Conservation (phyloP, 352 stramenopile species). For the Elongisporangium anandrum region DNA sequence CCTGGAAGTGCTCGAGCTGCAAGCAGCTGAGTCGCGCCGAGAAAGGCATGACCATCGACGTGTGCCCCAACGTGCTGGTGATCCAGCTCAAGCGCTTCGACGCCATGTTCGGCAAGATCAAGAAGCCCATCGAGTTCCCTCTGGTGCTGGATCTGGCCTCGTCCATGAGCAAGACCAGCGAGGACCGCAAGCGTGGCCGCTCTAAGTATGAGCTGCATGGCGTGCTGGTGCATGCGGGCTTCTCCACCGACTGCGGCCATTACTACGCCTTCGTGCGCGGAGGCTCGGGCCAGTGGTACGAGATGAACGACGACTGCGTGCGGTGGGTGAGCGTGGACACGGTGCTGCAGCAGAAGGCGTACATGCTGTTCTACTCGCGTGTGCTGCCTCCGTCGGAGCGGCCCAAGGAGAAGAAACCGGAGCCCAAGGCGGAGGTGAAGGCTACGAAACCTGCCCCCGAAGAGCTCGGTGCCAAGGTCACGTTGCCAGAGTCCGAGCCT, state of each 20-base stretch:
- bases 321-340: conserved; percentile 84
- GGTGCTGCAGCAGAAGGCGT: conserved; percentile 85
- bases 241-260: conserved; percentile 87
- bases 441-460: conserved; percentile 7
- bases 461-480: conserved; percentile 9
- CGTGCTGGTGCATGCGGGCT: conserved; percentile 85
- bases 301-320: conserved; percentile 90
- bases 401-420: conserved; percentile 26
- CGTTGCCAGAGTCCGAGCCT: conserved; percentile 8
- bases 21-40: conserved; percentile 69
- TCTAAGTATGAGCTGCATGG: conserved; percentile 74
- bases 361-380: conserved; percentile 90
- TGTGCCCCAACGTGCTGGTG: conserved; percentile 82
- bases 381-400: conserved; percentile 46
- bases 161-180: conserved; percentile 46
- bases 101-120: conserved; percentile 85
- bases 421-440: conserved; percentile 16
- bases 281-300: conserved; percentile 87
- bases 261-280: conserved; percentile 90
- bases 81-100: conserved; percentile 91
- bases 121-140: conserved; percentile 80
- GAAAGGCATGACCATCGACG: conserved; percentile 80
- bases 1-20: conserved; percentile 84
- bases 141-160: conserved; percentile 59
- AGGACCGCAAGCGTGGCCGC: conserved; percentile 41